Conservation (phyloP, 352 stramenopile species). For the Phytophthora chlamydospora region DNA sequence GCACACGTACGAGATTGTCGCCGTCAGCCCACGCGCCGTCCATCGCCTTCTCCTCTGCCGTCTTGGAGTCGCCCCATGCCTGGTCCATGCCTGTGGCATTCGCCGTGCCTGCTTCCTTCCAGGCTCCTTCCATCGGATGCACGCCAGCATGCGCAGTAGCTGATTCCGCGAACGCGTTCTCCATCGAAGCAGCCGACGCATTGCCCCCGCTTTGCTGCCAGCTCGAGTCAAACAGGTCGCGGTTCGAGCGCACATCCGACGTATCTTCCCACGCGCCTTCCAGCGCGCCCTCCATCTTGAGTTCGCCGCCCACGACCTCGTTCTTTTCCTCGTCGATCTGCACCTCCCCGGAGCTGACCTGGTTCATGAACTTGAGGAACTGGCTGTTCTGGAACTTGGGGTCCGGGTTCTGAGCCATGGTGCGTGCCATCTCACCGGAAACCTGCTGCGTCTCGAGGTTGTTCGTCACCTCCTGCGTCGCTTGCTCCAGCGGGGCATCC, state of each 20-base stretch:
- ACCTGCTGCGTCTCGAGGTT: conserved; percentile 55
- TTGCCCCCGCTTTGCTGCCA: conserved; percentile 54
- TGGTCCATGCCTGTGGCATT: conserved; percentile 43
- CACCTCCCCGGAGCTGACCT: conserved; percentile 73
- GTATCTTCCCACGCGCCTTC: conserved; percentile 71
- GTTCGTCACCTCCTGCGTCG: conserved; percentile 30
- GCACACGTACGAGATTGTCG: conserved; percentile 55
- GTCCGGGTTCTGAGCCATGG: conserved; percentile 81
- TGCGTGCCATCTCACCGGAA: conserved; percentile 73
- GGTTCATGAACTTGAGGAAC: conserved; percentile 88
- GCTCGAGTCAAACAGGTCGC: conserved; percentile 62
- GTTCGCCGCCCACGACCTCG: conserved; percentile 47
- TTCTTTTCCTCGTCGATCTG: conserved; percentile 86
- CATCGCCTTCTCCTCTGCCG: conserved; percentile 59
- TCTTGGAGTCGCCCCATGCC: conserved; percentile 55
- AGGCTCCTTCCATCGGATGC: conserved; percentile 41
- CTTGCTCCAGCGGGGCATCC: conserved; percentile 30
- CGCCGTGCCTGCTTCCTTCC: conserved; percentile 38
- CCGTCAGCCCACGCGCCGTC: conserved; percentile 63
- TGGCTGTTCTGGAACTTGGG: conserved; percentile 88
- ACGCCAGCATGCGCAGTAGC: conserved; percentile 20
- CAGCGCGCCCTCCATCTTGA: conserved; percentile 57
- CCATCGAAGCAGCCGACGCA: conserved; percentile 40
- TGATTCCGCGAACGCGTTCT: conserved; percentile 57
- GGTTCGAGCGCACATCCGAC: conserved; percentile 57